Conservation (phyloP, 345 rosid species). For the Hibiscus trionum region DNA sequence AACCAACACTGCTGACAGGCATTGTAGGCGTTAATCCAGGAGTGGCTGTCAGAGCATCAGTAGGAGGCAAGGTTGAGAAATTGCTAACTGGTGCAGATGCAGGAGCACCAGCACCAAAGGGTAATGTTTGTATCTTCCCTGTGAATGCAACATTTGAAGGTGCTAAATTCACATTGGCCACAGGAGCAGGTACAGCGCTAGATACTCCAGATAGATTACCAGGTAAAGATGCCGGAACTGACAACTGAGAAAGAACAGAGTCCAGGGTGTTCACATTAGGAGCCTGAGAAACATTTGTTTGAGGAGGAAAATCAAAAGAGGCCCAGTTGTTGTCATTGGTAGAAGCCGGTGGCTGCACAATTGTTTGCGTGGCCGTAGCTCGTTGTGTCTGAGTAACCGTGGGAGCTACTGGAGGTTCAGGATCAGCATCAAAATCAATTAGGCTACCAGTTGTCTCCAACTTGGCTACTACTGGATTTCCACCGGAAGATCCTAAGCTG, state of each 20-base stretch:
- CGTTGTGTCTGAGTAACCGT: slow-evolving; percentile 40
- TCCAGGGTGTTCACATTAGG: slow-evolving; percentile 52
- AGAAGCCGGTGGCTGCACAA: slow-evolving; percentile 30
- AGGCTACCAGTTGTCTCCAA: slow-evolving; percentile 54
- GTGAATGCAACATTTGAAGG: slow-evolving; percentile 24
- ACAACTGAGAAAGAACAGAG: slow-evolving; percentile 71
- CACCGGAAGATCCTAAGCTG: slow-evolving; percentile 53
- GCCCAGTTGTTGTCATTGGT: slow-evolving; percentile 64
- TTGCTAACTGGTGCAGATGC: slow-evolving; percentile 22
- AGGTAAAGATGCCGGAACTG: slow-evolving; percentile 42
- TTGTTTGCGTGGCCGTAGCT: slow-evolving; percentile 28
- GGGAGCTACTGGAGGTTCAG: slow-evolving; percentile 54
- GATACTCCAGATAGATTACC: slow-evolving; percentile 36
- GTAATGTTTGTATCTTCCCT: slow-evolving; percentile 16
- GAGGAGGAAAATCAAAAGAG: slow-evolving; percentile 52
- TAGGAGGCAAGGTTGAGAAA: slow-evolving; percentile 25
- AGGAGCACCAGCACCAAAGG: slow-evolving; percentile 22
- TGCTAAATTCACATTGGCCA: slow-evolving; percentile 19
- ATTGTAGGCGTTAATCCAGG: slow-evolving; percentile 23
- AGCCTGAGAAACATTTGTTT: slow-evolving; percentile 43
- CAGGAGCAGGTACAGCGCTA: slow-evolving; percentile 22
- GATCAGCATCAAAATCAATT: slow-evolving; percentile 89
- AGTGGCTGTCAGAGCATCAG: slow-evolving; percentile 22
- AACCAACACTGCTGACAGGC: slow-evolving; percentile 27
- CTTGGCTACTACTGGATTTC: slow-evolving; percentile 58